Conservation (phyloP, 2,329 filamentous ascomycete genomes). For the Elsinoe fawcettii region DNA sequence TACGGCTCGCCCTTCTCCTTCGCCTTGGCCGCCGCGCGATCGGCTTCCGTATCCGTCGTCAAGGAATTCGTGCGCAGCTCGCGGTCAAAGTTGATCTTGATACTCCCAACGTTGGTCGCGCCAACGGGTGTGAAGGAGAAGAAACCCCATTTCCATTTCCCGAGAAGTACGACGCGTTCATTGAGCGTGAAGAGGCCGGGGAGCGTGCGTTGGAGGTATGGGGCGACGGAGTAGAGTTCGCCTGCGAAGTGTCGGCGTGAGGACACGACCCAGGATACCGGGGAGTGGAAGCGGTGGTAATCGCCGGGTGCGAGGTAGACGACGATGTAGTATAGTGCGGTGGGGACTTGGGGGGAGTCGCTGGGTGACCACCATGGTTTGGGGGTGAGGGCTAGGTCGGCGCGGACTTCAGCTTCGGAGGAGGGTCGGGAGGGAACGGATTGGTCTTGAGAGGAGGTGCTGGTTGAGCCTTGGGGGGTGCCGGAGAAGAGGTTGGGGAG, state of each 20-base stretch:
- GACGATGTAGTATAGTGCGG: conserved; percentile 83
- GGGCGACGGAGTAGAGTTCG: conserved; percentile 89
- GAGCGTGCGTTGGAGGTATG: conserved; percentile 85
- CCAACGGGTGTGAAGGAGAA: conserved; percentile 94
- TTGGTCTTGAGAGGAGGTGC: conserved; percentile 52
- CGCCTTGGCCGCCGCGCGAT: conserved; percentile 75
- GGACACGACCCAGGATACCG: conserved; percentile 90
- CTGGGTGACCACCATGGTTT: conserved; percentile 43
- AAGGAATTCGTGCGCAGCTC: conserved; percentile 90
- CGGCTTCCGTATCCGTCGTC: conserved; percentile 84
- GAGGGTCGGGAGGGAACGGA: conserved; percentile 58
- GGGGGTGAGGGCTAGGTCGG: conserved; percentile 66
- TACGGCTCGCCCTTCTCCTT: conserved; percentile 69
- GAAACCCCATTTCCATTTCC: conserved; percentile 94
- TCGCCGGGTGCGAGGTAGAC: conserved; percentile 95
- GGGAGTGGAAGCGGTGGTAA: conserved; percentile 97
- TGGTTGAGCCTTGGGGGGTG: conserved; percentile 12
- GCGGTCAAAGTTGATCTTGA: conserved; percentile 92
- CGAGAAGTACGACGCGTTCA: conserved; percentile 87
- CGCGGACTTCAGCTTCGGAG: conserved; percentile 76
- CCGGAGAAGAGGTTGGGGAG: conserved; percentile 82
- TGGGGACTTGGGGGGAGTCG: conserved; percentile 37
- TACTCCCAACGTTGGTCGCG: conserved; percentile 93
- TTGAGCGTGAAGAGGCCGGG: conserved; percentile 95
- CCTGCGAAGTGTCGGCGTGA: conserved; percentile 94